Conservation (phyloP, 2,329 filamentous ascomycete species). For the Paraphaeosphaeria minitans region DNA sequence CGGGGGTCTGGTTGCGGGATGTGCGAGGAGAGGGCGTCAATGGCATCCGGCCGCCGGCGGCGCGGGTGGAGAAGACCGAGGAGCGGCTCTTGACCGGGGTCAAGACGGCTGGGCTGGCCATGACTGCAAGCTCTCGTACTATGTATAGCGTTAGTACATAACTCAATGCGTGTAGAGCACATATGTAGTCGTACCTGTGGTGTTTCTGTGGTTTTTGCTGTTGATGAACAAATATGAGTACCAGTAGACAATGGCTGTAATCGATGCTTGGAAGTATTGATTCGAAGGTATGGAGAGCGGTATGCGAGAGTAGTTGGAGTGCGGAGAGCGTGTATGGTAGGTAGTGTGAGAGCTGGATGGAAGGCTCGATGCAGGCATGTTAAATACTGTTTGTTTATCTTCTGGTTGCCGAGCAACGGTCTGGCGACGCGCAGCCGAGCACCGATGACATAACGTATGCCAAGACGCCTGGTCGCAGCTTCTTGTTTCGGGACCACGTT, state of each 20-base stretch:
- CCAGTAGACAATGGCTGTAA: constrained; percentile 46
- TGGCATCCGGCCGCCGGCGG: constrained; percentile 92
- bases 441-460: constrained; percentile 39
- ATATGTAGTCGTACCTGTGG: constrained; percentile 32
- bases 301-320: constrained; percentile 20
- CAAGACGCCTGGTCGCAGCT: background rate
- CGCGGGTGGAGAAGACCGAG: constrained; percentile 88
- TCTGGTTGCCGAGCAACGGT: constrained; percentile 38
- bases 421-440: constrained; percentile 16
- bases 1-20: constrained; percentile 53
- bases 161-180: constrained; percentile 8
- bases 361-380: constrained; percentile 28
- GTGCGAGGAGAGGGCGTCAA: constrained; percentile 86
- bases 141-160: constrained; percentile 25
- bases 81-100: constrained; percentile 95
- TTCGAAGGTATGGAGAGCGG: constrained; percentile 33
- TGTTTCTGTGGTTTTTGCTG: constrained; percentile 30
- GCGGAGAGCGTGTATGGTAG: constrained; percentile 16
- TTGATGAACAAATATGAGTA: constrained; percentile 44
- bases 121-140: constrained; percentile 53
- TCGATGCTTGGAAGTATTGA: constrained; percentile 48
- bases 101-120: constrained; percentile 83
- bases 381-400: constrained; percentile 46
- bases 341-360: constrained; percentile 23
- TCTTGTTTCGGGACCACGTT: constrained; percentile 15